Conservation (phyloP, 2,329 filamentous ascomycete species). For the Neofusicoccum kwambonambiense region DNA sequence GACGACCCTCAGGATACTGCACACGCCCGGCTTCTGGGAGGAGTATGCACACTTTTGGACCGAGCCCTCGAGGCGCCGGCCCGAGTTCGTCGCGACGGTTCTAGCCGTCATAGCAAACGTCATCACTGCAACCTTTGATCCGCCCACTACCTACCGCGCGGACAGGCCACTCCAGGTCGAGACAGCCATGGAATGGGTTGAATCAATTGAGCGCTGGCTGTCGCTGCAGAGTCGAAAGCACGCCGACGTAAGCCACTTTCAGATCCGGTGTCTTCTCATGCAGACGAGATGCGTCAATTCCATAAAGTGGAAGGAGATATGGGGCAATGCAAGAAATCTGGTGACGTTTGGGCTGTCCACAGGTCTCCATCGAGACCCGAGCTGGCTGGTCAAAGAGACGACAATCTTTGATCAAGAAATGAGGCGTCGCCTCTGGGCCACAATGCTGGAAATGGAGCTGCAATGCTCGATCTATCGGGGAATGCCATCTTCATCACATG, state of each 20-base stretch:
- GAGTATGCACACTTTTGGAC: slow-evolving; percentile 22
- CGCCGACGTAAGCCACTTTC: slow-evolving; percentile 50
- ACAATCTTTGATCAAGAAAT: slow-evolving; percentile 49
- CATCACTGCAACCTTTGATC: slow-evolving; percentile 27
- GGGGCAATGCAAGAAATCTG: slow-evolving; percentile 52
- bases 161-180: slow-evolving; percentile 44
- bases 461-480: slow-evolving; percentile 57
- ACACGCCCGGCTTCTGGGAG: slow-evolving; percentile 27
- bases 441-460: slow-evolving; percentile 57
- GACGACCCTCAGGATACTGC: slow-evolving; percentile 22
- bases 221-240: slow-evolving; percentile 52
- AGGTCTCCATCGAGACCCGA: slow-evolving; percentile 53
- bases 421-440: slow-evolving; percentile 57
- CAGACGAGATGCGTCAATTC: slow-evolving; percentile 52
- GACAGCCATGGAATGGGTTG: slow-evolving; percentile 38
- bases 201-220: slow-evolving; percentile 44
- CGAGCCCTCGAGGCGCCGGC: slow-evolving; percentile 15
- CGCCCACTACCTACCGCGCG: slow-evolving; percentile 38
- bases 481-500: slow-evolving; percentile 46
- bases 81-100: slow-evolving; percentile 41
- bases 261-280: slow-evolving; percentile 51
- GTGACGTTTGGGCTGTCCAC: slow-evolving; percentile 53
- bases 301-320: slow-evolving; percentile 55
- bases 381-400: slow-evolving; percentile 25
- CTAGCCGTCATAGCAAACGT: slow-evolving; percentile 41